Base-by-base conservation (phyloP, 805 yeast genomes). In the Sungouiozyma intestinalis region DNA sequence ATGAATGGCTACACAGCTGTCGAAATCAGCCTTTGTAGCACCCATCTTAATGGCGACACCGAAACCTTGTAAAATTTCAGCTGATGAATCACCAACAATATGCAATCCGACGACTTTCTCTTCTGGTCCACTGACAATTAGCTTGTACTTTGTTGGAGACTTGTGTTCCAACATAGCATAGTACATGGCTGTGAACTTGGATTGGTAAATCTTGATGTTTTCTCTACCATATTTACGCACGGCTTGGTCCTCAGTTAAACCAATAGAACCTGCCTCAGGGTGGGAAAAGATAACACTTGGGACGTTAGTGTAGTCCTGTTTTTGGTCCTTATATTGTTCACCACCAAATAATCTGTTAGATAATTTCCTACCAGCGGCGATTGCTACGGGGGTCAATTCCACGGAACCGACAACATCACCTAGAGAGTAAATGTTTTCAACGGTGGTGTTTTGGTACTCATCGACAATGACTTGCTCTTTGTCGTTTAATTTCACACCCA, bases 21-120 rank as follows among this genome's bases (percentile, higher is more conserved):
- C 99, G 51, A 92, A 92, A 63, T 92, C 97, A 37, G 76, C 77
- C 71, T 92, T 92, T 32, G 99, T 92, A 35, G 98, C 98, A 29
- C 99, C 99, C 98, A 92, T 92, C 69, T 88, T 88, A 49, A 92
- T 69, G 40, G 98, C 98, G 42, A 88, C 98, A 45, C 97, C 98
- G 57, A 92, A 92, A 33, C 98, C 99, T 72, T 92, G 99, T 54
- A 92, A 73, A 45, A 92, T 88, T 66, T 92, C 99, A 27, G 95
- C 78, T 40, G 92, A 77, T 7, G 76, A 66, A 57, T 88, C 97
- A 47, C 99, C 99, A 51, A 88, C 84, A 43, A 92, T 66, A 64
- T 92, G 98, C 52, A 92, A 68, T 21, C 99, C 99, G 47, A 92
- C 94, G 43, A 92, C 95, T 66, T 85, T 88, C 65, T 92, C 97